Evolutionary conservation across 129 eudicot species (phyloP), one percentile per base, ranked within the genome.

Genomic region (Artemisia argyi): DNA sequence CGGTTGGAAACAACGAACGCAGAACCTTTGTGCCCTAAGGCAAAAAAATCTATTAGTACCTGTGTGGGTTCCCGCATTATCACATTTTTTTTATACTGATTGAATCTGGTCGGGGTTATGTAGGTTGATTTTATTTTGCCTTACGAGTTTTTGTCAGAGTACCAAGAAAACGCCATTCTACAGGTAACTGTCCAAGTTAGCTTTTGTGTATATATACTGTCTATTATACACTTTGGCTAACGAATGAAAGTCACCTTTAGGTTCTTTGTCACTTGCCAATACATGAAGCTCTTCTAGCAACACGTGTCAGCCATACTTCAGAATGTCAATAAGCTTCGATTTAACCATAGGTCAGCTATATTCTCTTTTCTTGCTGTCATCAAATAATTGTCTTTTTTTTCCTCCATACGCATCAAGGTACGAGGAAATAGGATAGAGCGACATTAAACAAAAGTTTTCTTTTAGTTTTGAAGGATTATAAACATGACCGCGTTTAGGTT

Each of bases 281-380:
- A 24, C 28, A 24, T 24, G 28, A 24, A 86, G 96, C 99, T 70
- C 89, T 84, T 26, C 91, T 94, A 58, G 93, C 76, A 2, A 24
- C 99, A 95, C 73, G 90, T 95, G 99, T 88, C 99, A 66, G 97
- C 97, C 6, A 66, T 90, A 72, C 75, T 95, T 55, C 99, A 95
- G 71, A 82, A 91, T 81, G 97, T 95, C 46, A 88, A 90, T 71
- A 88, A 64, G 54, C 90, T 95, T 62, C 86, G 97, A 49, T 95
- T 86, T 69, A 88, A 95, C 73, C 72, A 85, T 69, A 69, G 78
- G 73, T 67, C 91, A 95, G 99, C 97, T 95, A 87, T 81, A 97
- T 73, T 81, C 56, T 63, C 39, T 74, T 61, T 63, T 30, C 44
- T 68, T 74, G 58, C 63, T 54, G 24, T 26, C n/a, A 8, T 6